A percentile compares a stretch with the other conserved stretches of the same genome.
Evolutionary conservation across 1,139 yeast genomes (phyloP).

Genomic region (Suhomyces wounanorum): DNA sequence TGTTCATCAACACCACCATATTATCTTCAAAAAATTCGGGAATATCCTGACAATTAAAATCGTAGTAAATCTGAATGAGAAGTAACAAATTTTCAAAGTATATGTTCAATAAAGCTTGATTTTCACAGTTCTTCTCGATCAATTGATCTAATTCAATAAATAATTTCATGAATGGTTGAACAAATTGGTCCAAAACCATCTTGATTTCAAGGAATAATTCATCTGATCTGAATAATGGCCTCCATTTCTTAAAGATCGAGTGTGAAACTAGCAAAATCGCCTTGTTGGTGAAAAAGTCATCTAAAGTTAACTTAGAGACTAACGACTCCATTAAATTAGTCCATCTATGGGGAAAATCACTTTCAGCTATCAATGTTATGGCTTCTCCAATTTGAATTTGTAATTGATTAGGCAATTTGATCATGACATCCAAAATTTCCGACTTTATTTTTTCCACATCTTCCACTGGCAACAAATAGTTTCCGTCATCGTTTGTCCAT

Average conservation of each 20-base stretch:
- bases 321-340: slow-evolving; percentile 73
- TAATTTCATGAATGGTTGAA: slow-evolving; percentile 73
- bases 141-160: slow-evolving; percentile 66
- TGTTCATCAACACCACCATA: slow-evolving; percentile 71
- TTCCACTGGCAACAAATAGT: slow-evolving; percentile 57
- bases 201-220: slow-evolving; percentile 86
- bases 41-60: slow-evolving; percentile 94
- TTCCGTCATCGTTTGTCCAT: slow-evolving; percentile 92
- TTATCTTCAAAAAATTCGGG: slow-evolving; percentile 98
- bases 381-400: slow-evolving; percentile 95
- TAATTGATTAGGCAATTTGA: slow-evolving; percentile 67
- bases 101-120: slow-evolving; percentile 49
- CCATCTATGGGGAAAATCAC: slow-evolving; percentile 95
- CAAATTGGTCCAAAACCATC: slow-evolving; percentile 81
- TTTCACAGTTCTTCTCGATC: slow-evolving; percentile 52
- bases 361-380: slow-evolving; percentile 88
- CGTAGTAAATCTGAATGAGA: slow-evolving; percentile 80
- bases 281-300: slow-evolving; percentile 73
- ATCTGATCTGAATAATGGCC: slow-evolving; percentile 90
- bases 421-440: slow-evolving; percentile 83
- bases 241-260: slow-evolving; percentile 94
- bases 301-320: slow-evolving; percentile 60
- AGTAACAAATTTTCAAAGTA: slow-evolving; percentile 73
- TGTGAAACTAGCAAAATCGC: slow-evolving; percentile 93
- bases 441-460: slow-evolving; percentile 72